phyloP scores from a whole-genome alignment of 208 protist genomes.

The Angomonas ambiguus region DNA sequence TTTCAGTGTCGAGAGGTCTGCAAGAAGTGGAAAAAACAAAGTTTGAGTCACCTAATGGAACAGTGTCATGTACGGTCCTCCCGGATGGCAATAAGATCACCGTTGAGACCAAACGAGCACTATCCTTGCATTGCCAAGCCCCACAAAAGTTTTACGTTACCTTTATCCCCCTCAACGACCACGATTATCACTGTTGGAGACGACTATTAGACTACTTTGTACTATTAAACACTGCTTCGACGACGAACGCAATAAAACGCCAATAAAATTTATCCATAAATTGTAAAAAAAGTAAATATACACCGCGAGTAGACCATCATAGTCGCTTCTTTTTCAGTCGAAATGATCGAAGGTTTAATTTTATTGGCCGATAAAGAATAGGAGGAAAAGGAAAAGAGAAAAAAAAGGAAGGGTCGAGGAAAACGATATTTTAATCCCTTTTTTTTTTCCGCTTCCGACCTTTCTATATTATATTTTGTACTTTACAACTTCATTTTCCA shows the following conservation, averaged over 20 bases:
- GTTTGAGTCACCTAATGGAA: constrained; percentile 18
- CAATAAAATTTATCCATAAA: background rate
- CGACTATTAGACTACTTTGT: constrained; percentile 40
- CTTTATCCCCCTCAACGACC: constrained; percentile 37
- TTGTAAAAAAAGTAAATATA: background rate
- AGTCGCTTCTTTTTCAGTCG: too few species aligned
- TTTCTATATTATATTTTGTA: constrained; percentile 5
- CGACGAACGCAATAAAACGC: background rate
- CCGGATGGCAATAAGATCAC: constrained; percentile 10
- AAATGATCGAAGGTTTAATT: too few species aligned
- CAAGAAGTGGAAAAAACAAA: constrained; percentile 26
- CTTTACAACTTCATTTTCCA: background rate
- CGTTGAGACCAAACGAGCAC: constrained; percentile 26
- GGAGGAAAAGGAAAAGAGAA: too few species aligned
- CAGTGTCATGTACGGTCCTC: constrained; percentile 20
- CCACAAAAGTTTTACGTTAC: constrained; percentile 50
- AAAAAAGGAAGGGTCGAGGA: too few species aligned
- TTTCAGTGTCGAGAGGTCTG: constrained; percentile 28
- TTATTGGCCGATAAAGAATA: too few species aligned
- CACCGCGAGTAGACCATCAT: background rate
- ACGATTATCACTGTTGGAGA: constrained; percentile 34
- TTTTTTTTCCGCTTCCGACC: constrained; percentile 17
- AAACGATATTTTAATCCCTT: too few species aligned
- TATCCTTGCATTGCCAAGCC: constrained; percentile 44
- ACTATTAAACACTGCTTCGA: background rate